Evolutionary conservation across 2,329 filamentous ascomycete genomes (phyloP), one percentile per base, ranked within the genome.

Genomic region (Paraphoma sp.): DNA sequence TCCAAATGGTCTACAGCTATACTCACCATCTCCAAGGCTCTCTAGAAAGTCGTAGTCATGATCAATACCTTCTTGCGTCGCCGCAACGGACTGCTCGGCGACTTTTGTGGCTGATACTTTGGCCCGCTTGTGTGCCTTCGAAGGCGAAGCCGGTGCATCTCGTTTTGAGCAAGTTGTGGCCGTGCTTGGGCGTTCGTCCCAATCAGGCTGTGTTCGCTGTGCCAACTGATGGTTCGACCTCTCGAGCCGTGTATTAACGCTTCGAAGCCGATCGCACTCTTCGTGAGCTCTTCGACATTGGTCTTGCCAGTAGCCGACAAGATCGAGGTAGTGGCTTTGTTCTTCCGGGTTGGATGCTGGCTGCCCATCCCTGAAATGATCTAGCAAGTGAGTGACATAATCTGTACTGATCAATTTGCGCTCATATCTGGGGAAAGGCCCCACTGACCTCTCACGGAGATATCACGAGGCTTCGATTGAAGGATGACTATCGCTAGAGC

Each of bases 301-400:
- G 7, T 73, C 61, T 31, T 64, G 60, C 79, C 78, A 81, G 53
- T 74, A 80, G 4, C 72, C 62, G 10, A 76, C 74, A 12, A 76
- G 67, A 54, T 81, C 77, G 18, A 82, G 64, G 45, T 79, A 74
- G 9, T 64, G 69, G 41, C 72, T 62, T 0, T 59, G 46, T 14
- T 71, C 63, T 29, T 60, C 65, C 16, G 70, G 54, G 3, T 69
- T 53, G 23, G 60, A 54, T 1, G 65, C 56, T 14, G 65, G 60
- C 28, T 44, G 58, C 2, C 62, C 66, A 2, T 60, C 66, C 45
- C 70, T 67, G n/a, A 73, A 47, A 16, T 79, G 75, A 44, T 69
- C 62, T 23, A 75, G 72, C 7, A 82, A 74, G 55, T 65, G 60
- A 6, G 69, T 51, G 3, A 73, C 48, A 33, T 77, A 73, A 4